Base-by-base conservation (phyloP, 2,329 filamentous ascomycete species). In the Apiospora phragmitis region DNA sequence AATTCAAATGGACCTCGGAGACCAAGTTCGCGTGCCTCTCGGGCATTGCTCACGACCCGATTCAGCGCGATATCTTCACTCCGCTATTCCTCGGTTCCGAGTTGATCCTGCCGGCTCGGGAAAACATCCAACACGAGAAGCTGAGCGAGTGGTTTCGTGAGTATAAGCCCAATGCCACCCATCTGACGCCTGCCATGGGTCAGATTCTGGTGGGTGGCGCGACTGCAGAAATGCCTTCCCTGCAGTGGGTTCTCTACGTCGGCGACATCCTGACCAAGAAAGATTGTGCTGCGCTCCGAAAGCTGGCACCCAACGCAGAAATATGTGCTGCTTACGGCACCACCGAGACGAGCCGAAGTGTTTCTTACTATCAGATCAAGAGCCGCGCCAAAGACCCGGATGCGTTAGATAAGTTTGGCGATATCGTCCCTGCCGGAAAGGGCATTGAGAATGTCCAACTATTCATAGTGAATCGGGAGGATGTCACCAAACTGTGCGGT, bases 131-230 rank as follows among this genome's bases (percentile, higher is more conserved):
- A 69, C 93, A 98, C 79, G 95, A 97, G 82, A 91, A 87, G 76
- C 85, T 98, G 18, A 92, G 92, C 5, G 94, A 97, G 78, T 99
- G 96, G 96, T 94, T 98, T 87, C 86, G 87, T 68, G 89, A 92
- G 68, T 89, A 93, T 77, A 83, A 87, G 70, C 90, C 93, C 3
- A 97, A 91, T 21, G 93, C 94, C 26, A 94, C 92, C 16, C 96
- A 98, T 81, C 83, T 98, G 49, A 99, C 96, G 1, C 96, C 96
- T 12, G 96, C 96, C 70, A 98, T 98, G 95, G 95, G 95, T 70
- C 94, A 98, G 76, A 96, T 98, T 72, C 84, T 98, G 1, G 91
- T 95, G n/a, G 95, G 94, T 59, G 94, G 93, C 74, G 93, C 94
- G 32, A 91, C 85, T 3, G 91, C 93, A 0, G 82, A 93, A 74